phyloP scores from a whole-genome alignment of 2,329 filamentous ascomycete species.

The Hypoxylon sp. region DNA sequence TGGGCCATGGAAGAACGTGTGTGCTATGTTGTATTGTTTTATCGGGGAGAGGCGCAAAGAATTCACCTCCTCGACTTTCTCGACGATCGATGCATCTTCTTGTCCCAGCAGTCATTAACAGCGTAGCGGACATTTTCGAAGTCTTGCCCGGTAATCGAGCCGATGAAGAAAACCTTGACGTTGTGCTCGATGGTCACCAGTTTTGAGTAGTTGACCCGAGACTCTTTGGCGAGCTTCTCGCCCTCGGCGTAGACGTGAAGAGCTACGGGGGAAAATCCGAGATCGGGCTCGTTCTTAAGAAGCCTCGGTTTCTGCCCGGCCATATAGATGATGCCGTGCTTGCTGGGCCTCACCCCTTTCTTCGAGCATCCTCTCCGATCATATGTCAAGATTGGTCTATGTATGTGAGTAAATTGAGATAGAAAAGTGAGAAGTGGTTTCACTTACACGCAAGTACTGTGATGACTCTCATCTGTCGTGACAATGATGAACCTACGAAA shows the following conservation, averaged over 20 bases:
- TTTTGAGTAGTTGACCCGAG: conserved; percentile 66
- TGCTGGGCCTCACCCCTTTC: conserved; percentile 58
- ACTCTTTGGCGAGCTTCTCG: conserved; percentile 58
- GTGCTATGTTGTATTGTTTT: conserved; percentile 6
- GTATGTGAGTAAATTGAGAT: conserved; percentile 15
- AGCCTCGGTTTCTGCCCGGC: conserved; percentile 43
- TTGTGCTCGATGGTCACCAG: conserved; percentile 66
- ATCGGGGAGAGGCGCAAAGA: background rate
- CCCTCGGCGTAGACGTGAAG: conserved; percentile 53
- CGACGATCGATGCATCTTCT: conserved; percentile 48
- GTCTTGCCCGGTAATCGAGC: conserved; percentile 52
- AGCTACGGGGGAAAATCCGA: conserved; percentile 58
- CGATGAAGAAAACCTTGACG: conserved; percentile 64
- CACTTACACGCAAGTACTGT: conserved; percentile 64
- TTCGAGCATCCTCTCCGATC: conserved; percentile 61
- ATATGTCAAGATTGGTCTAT: conserved; percentile 64
- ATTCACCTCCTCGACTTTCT: conserved; percentile 38
- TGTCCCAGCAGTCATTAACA: conserved; percentile 59
- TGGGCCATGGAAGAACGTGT: conserved; percentile 21
- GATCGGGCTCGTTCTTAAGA: conserved; percentile 53
- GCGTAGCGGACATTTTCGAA: conserved; percentile 54
- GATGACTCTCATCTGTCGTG: conserved; percentile 59
- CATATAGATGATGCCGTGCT: conserved; percentile 62
- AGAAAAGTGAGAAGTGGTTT: background rate
- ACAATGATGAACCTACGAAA: conserved; percentile 64